Evolutionary conservation across 164 flowering plant species (phyloP), one percentile per base, ranked within the genome.

Genomic region (Santalum album): DNA sequence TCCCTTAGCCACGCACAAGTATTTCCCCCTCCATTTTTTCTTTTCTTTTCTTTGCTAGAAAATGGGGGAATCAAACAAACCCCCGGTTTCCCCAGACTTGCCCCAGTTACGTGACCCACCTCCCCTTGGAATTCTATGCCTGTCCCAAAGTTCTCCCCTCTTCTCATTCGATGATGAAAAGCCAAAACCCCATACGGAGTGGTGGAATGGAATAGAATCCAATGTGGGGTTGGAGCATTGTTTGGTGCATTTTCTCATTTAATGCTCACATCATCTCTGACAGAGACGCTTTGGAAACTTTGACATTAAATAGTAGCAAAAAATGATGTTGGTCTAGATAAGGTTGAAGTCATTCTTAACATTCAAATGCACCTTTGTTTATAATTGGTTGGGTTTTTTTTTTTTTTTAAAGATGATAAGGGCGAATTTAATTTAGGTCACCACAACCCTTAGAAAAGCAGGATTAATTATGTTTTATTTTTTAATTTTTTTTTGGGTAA

Each of bases 141-240:
- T 51, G 49, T 55, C 29, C 67, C 60, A 29, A 29, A 29, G 9
- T 29, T 29, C 34, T 9, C 6, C 3, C 45, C 45, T 42, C 45
- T 42, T 6, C 49, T 43, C 50, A 29, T 54, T 22, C 43, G 12
- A 48, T 47, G 2, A 44, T 42, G 57, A 62, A 69, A 63, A 19
- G 61, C 55, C 58, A 69, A 64, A 48, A 21, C 4, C 39, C 24
- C 27, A 57, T 43, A 2, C 27, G 35, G 40, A 2, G 49, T 39
- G 49, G 34, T 35, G 19, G 38, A 58, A 25, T 29, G 34, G 34
- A 29, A 29, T 25, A 75, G 79, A 72, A 78, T 81, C 82, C 82
- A 59, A 80, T 77, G 85, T 66, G 52, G 63, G 60, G 65, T 57
- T 66, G 22, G 25, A 17, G 60, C 21, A 35, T 53, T 56, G 54